Base-by-base conservation (phyloP, 768 basidiomycete species). In the Rhizopogon roseolus region DNA sequence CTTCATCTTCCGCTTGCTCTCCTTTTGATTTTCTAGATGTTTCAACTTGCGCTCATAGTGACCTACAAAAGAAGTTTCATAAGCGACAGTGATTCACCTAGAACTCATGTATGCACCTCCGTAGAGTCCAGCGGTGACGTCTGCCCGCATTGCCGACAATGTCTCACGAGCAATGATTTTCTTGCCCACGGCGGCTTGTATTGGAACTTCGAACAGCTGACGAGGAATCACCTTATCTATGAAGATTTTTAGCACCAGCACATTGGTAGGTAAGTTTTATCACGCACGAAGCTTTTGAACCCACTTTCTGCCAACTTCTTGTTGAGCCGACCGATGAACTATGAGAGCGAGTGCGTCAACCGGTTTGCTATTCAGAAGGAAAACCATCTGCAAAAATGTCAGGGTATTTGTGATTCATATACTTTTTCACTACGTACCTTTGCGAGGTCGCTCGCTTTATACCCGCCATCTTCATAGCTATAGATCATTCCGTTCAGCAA, bases 401-500 rank as follows among this genome's bases (percentile, higher is more conserved):
- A 44, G 22, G 34, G 10, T 46, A 42, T n/a, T 29, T n/a, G 52
- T 41, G 13, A 50, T n/a, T 3, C 7, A 34, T 5, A 38, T 34
- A 4, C 1, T 6, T n/a, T 19, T 14, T n/a, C 16, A 49, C 43
- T 36, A 54, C 65, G 42, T 58, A 93, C 93, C 81, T 96, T 96
- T 52, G 82, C 83, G 29, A 96, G 73, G 63, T 93, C 81, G 60
- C 90, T 92, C 53, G 73, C 71, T 64, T 81, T 78, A 69, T 98
- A 98, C 1, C 93, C 95, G 5, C 85, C 92, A 66, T 95, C 90
- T 69, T 98, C 95, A 63, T 99, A 99, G 63, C 95, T 96, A 60
- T 32, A n/a, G 56, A 41, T 14, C 11, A 55, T n/a, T 57, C n/a
- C n/a, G n/a, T n/a, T 46, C 44, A 48, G 32, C 28, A 27, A 34